These are phyloP conservation scores for Fusarium oligoseptatum DNA, from an alignment of 2,329 filamentous ascomycete genomes.

Conservation along the genomic window DNA sequence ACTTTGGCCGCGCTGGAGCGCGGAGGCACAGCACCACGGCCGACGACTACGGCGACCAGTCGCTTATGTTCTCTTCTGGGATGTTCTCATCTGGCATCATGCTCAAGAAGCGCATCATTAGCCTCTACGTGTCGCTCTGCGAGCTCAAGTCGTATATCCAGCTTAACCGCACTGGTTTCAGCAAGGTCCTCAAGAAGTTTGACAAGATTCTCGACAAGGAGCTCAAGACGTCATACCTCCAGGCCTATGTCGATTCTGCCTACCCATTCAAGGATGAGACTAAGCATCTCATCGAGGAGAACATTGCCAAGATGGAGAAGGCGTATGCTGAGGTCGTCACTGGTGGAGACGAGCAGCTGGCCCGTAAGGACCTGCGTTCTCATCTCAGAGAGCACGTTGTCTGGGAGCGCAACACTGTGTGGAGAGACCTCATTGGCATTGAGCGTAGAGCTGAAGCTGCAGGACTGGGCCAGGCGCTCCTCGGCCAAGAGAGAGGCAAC, in stretches of 20 bases:
- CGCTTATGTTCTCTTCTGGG: conserved; percentile 73
- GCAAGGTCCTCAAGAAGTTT: conserved; percentile 97
- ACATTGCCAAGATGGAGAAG: conserved; percentile 80
- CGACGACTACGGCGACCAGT: conserved; percentile 84
- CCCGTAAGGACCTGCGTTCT: conserved; percentile 87
- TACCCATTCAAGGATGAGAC: conserved; percentile 85
- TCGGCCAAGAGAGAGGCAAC: conserved; percentile 80
- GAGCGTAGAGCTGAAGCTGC: conserved; percentile 96
- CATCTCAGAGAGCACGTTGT: conserved; percentile 97
- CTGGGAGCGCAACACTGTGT: conserved; percentile 98
- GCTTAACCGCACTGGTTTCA: conserved; percentile 95
- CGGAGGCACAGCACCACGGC: conserved; percentile 76
- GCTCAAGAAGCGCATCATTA: conserved; percentile 90
- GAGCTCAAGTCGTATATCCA: conserved; percentile 97
- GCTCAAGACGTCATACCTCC: conserved; percentile 83
- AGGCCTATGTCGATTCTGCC: conserved; percentile 78
- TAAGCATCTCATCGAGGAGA: conserved; percentile 76
- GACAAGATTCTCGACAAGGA: conserved; percentile 93
- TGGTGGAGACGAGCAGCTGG: conserved; percentile 80
- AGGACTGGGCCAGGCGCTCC: conserved; percentile 86
- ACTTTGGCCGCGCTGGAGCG: conserved; percentile 64
- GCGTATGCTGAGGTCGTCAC: conserved; percentile 87
- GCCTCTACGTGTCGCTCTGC: conserved; percentile 90
- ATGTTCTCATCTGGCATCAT: conserved; percentile 79
- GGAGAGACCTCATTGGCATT: conserved; percentile 98